A percentile compares a stretch with the other conserved stretches of the same genome.
phyloP scores from a whole-genome alignment of 2,329 filamentous ascomycete genomes.

The Myotisia sp. region DNA sequence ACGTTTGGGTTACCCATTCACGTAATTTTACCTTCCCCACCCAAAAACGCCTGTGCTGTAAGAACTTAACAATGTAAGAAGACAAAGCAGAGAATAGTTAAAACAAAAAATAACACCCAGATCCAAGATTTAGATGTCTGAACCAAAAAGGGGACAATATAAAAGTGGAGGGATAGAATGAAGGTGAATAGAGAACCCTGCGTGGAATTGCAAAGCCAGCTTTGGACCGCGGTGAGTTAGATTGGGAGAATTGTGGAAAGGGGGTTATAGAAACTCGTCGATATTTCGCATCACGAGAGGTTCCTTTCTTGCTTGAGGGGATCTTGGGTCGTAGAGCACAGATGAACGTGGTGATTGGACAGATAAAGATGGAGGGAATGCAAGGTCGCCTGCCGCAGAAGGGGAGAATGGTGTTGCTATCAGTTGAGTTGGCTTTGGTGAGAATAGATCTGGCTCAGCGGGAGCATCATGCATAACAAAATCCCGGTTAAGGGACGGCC shows the following conservation, averaged over 20 bases:
- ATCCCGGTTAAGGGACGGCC: constrained; percentile 19
- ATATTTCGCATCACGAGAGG: constrained; percentile 32
- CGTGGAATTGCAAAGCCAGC: not conserved
- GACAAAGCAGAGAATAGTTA: too few species aligned
- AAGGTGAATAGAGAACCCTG: too few species aligned
- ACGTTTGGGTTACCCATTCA: constrained; percentile 1
- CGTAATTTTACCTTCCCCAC: not conserved
- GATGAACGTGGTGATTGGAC: constrained; percentile 7
- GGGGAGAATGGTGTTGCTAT: constrained; percentile 25
- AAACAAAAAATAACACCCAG: constrained; percentile 1
- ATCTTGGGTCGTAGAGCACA: constrained; percentile 24
- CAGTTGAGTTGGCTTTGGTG: constrained; percentile 32
- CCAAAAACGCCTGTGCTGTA: not conserved
- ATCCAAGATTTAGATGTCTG: too few species aligned
- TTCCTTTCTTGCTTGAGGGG: constrained; percentile 26
- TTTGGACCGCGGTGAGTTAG: too few species aligned
- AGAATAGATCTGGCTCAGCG: constrained; percentile 24
- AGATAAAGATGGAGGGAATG: constrained; percentile 11
- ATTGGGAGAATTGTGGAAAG: too few species aligned
- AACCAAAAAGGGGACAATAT: too few species aligned
- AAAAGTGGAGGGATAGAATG: too few species aligned
- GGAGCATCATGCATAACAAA: constrained; percentile 23
- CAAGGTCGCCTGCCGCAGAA: constrained; percentile 22
- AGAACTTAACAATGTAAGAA: too few species aligned
- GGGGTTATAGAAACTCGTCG: constrained; percentile 32